Base-by-base conservation (phyloP, 2,329 filamentous ascomycete genomes). In the Arthrobotrys musiformis region DNA sequence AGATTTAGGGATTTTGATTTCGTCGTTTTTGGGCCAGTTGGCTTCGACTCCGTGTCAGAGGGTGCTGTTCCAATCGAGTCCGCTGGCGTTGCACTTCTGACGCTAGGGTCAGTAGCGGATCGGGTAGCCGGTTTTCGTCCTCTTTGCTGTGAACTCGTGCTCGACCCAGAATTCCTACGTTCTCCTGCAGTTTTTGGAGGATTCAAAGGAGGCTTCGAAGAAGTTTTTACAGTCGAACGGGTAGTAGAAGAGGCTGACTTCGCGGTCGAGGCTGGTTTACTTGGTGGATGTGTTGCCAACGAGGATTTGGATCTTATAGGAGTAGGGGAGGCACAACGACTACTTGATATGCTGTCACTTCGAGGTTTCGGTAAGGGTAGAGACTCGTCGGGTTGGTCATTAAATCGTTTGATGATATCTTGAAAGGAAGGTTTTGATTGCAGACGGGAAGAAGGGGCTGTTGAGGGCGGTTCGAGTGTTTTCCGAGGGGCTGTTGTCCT, bases 351-450 rank as follows among this genome's bases (percentile, higher is more conserved):
- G 63, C 70, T 75, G 8, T 54, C 63, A 63, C 70, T 75, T 56
- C 70, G 70, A 8, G 63, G 48, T 75, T 75, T 75, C 3, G 70
- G 70, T 54, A 75, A 17, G n/a, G 70, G 70, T 17, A 75, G 28
- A 9, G 70, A 68, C 58, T 75, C 70, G 56, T 75, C 70, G 30
- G 63, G 63, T 28, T 75, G 70, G 63, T 75, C 70, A 40, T 75
- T 75, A 56, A 75, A 75, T 35, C 70, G 70, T 63, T 75, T 75
- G 35, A 75, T 75, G 22, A 75, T 75, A 63, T 75, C 70, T 28
- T 75, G 70, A 56, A 75, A 75, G 19, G 70, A 75, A 48, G 70
- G 70, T 52, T 75, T 75, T 17, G 63, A 62, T 68, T 75, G 62
- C 9, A 75, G 54, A 50, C 61, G 63, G 40, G 69, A 64, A 40